Evolutionary conservation across 23 red algal genomes (phyloP).

Genomic region (Chondrus crispus): DNA sequence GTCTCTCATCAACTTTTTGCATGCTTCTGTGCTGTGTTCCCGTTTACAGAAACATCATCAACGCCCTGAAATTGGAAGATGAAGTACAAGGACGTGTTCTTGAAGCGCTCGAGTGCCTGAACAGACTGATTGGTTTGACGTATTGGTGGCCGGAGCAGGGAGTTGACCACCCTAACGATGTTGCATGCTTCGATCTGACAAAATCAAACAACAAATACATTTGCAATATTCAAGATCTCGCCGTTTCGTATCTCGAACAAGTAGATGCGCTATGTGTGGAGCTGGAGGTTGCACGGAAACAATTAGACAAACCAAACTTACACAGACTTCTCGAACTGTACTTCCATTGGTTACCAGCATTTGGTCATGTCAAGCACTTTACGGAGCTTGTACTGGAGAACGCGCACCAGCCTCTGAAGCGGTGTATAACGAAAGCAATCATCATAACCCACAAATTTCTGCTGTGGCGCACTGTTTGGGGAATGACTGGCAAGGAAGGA

Average conservation of each 20-base stretch:
- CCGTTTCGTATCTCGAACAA: background rate
- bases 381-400: too few relatives aligned
- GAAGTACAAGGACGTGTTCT: too few relatives aligned
- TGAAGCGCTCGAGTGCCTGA: background rate
- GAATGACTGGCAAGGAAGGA: background rate
- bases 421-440: too few relatives aligned
- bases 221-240: background rate
- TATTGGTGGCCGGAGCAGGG: background rate
- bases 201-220: background rate
- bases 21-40: background rate
- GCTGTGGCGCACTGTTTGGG: background rate
- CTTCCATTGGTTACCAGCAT: background rate
- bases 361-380: too few relatives aligned
- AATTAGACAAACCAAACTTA: background rate
- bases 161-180: background rate
- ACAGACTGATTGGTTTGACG: background rate
- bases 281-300: too few relatives aligned
- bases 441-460: background rate
- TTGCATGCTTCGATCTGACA: background rate
- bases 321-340: background rate
- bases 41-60: background rate
- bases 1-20: background rate
- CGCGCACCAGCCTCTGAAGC: too few relatives aligned
- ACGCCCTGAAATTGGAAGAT: too few relatives aligned
- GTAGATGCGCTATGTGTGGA: background rate